Percentiles rank a stretch among this genome's conserved stretches.
These are phyloP conservation scores for Uronychia binucleata DNA, from an alignment of 73 alveolate genomes.

Conservation along the genomic window DNA sequence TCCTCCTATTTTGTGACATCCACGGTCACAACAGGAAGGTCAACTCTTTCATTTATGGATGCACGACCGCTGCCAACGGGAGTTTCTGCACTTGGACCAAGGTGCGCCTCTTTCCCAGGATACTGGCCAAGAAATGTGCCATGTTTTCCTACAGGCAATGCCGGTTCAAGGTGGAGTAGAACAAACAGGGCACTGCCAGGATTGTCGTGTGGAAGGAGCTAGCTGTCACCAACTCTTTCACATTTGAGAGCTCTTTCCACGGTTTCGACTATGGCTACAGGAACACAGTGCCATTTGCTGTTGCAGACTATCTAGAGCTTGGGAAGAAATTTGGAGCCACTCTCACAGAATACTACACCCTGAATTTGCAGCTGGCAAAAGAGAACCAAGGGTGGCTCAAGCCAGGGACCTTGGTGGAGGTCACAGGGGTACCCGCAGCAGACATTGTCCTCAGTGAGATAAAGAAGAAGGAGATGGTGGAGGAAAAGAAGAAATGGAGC, in stretches of 20 bases:
- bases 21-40: constrained; percentile 87
- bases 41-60: constrained; percentile 83
- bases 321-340: constrained; percentile 22
- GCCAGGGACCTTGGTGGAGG: too few relatives aligned
- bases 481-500: too few relatives aligned
- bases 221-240: constrained; percentile 27
- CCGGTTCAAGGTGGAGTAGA: constrained; percentile 28
- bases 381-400: too few relatives aligned
- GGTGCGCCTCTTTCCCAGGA: constrained; percentile 21
- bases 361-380: too few relatives aligned
- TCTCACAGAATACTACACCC: too few relatives aligned
- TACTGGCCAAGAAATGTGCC: constrained; percentile 22
- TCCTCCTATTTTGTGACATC: constrained; percentile 66
- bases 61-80: constrained; percentile 61
- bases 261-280: constrained; percentile 30
- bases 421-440: too few relatives aligned
- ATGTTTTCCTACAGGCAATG: constrained; percentile 34
- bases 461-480: too few relatives aligned
- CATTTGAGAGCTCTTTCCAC: constrained; percentile 41
- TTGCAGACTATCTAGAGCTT: constrained; percentile 16
- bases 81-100: constrained; percentile 45
- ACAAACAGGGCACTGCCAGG: constrained; percentile 40
- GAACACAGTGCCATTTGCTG: constrained; percentile 9
- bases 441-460: too few relatives aligned
- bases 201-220: constrained; percentile 45